Evolutionary conservation across 345 rosid species (phyloP), one percentile per base, ranked within the genome.

Genomic region (Tarenaya hassleriana): DNA sequence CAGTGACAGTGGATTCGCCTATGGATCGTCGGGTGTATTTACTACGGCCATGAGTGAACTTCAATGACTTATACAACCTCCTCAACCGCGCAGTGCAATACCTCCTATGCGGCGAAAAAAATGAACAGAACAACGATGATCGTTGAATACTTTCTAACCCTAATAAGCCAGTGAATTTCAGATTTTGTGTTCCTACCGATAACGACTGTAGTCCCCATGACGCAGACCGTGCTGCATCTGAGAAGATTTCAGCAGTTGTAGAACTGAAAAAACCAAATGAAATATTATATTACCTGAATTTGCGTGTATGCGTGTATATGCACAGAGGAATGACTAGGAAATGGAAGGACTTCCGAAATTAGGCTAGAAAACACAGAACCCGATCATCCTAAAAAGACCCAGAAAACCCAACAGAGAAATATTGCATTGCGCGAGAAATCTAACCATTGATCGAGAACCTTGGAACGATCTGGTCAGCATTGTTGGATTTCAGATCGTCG

Each of bases 171-270:
- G 7, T 47, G 44, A 66, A 55, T 17, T 9, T 18, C 50, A 43
- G 50, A 48, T 31, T 61, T 43, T 44, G 8, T 11, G 33, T 50
- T 45, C 10, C 4, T 72, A 92, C 98, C 99, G 68, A 60, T 92
- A 92, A 21, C 94, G 94, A 54, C 89, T 66, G 54, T 92, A 92
- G 58, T 92, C 97, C 41, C 95, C 94, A 32, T 83, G 99, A 47
- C 97, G 91, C 78, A 92, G 61, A 48, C 97, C 99, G 58, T 92
- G 99, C 70, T 92, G 99, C 85, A 90, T 83, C 71, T 92, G 95
- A 48, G 97, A 81, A 48, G 95, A 65, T 61, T 88, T 92, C 62
- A 85, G 71, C 40, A 92, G 82, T 78, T 85, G 94, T 77, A 92
- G 63, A 55, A 88, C 99, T 92, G 77, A 29, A 41, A 46, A 43